Evolutionary conservation across 805 yeast species (phyloP).

Genomic region (Cyberlindnera xylosilytica): DNA sequence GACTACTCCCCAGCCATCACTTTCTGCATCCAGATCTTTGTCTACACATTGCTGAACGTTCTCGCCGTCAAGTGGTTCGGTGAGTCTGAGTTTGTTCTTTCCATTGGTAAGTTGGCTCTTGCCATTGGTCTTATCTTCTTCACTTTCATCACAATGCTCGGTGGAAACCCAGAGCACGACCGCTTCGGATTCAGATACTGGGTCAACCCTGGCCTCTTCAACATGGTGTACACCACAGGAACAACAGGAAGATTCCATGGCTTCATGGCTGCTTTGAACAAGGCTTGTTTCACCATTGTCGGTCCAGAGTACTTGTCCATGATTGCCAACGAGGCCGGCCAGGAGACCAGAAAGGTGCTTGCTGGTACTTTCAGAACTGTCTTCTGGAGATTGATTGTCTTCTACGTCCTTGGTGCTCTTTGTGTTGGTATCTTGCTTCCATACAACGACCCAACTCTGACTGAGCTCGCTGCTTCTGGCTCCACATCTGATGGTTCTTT

Average conservation of each 20-base stretch:
- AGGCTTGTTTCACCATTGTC: slow-evolving; percentile 73
- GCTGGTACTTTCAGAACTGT: slow-evolving; percentile 76
- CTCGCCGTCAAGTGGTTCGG: slow-evolving; percentile 76
- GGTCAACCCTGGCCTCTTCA: slow-evolving; percentile 52
- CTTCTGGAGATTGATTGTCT: slow-evolving; percentile 54
- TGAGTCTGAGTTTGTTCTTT: slow-evolving; percentile 75
- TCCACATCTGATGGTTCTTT: slow-evolving; percentile 54
- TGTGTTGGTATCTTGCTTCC: slow-evolving; percentile 66
- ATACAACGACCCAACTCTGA: slow-evolving; percentile 52
- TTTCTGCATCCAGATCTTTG: slow-evolving; percentile 57
- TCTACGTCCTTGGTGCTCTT: slow-evolving; percentile 65
- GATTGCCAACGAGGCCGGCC: slow-evolving; percentile 78
- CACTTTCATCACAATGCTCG: slow-evolving; percentile 79
- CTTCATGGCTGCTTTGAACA: slow-evolving; percentile 62
- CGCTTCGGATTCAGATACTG: slow-evolving; percentile 58
- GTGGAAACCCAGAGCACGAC: slow-evolving; percentile 76
- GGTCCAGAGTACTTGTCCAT: slow-evolving; percentile 84
- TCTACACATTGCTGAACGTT: slow-evolving; percentile 60
- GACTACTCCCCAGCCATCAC: slow-evolving; percentile 54
- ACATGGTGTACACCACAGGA: slow-evolving; percentile 52
- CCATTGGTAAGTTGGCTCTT: slow-evolving; percentile 66
- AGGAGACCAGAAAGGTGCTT: slow-evolving; percentile 65
- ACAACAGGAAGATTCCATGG: slow-evolving; percentile 62
- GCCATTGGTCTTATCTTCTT: slow-evolving; percentile 70
- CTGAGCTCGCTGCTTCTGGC: slow-evolving; percentile 52